These are phyloP conservation scores for Hypsizygus ulmarius DNA, from an alignment of 1,284 basidiomycete genomes.

Conservation along the genomic window DNA sequence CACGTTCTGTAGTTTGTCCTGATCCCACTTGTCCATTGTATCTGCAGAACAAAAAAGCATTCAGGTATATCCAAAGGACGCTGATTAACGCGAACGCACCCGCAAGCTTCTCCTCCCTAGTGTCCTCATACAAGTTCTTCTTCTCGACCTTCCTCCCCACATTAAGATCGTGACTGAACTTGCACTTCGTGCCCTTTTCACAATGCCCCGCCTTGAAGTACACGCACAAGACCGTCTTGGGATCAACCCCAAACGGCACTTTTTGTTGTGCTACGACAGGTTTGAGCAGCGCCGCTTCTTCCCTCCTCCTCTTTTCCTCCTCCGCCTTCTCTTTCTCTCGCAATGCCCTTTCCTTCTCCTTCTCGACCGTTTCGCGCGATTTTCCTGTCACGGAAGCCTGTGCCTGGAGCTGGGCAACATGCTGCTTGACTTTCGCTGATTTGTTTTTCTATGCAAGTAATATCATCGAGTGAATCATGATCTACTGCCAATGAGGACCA, in stretches of 20 bases:
- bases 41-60: constrained; percentile 44
- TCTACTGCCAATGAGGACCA: constrained; percentile 24
- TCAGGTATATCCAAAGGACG: constrained; percentile 4
- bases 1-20: constrained; percentile 87
- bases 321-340: constrained; percentile 77
- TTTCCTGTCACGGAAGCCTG: constrained; percentile 74
- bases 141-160: constrained; percentile 93
- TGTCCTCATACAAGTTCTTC: constrained; percentile 94
- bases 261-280: constrained; percentile 84
- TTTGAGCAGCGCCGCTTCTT: constrained; percentile 80
- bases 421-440: constrained; percentile 88
- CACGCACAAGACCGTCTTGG: constrained; percentile 86
- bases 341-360: constrained; percentile 80
- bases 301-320: constrained; percentile 83
- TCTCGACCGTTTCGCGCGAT: constrained; percentile 73
- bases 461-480: constrained; percentile 16
- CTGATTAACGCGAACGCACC: constrained; percentile 44
- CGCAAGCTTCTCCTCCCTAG: constrained; percentile 73
- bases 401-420: constrained; percentile 77
- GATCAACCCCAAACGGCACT: constrained; percentile 94
- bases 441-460: constrained; percentile 76
- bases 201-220: constrained; percentile 90
- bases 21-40: constrained; percentile 99
- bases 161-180: constrained; percentile 92
- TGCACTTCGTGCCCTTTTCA: constrained; percentile 90